Evolutionary conservation across 257 asterid species (phyloP), one percentile per base, ranked within the genome.

Genomic region (Solanum paucissectum): DNA sequence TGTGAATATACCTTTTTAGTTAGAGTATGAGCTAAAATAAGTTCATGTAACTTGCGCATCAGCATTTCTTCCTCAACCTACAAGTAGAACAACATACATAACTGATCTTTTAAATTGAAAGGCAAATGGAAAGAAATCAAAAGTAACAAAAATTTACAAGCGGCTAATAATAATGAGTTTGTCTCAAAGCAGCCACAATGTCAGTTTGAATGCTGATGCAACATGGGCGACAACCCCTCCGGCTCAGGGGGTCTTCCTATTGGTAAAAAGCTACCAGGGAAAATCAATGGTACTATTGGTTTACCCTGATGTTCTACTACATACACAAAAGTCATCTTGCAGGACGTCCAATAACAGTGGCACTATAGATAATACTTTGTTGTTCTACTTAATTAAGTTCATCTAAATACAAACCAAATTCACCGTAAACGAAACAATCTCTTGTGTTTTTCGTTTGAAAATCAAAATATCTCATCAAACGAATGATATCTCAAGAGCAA

Each of bases 1-100:
- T 29, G 87, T 29, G 55, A 60, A 86, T 64, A 14, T 83, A 94
- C 98, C 94, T 91, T 92, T 62, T 88, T 91, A 33, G 88, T 76
- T 77, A 89, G 93, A 89, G 92, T 95, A 89, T 93, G 93, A 89
- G 95, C 95, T 85, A 87, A 89, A 98, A 95, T 97, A 88, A 93
- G 92, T 86, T 95, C 98, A 73, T 94, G 94, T 92, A 91, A 97
- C 90, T 94, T 95, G 89, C 94, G 96, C 99, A 95, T 97, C 89
- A 95, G 83, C 98, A 97, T 93, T 89, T 95, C 98, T 90, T 97
- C 98, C 92, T 95, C 98, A 16, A 95, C 97, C 98, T 95, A 91
- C 88, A 90, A 87, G 82, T 7, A 73, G 42, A 29, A 32, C 64
- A 9, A 79, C 44, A 29, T 81, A 49, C 11, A 18, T 10, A 27